Evolutionary conservation across 345 rosid genomes (phyloP), one percentile per base, ranked within the genome.

Genomic region (Mallotus nudiflorus): DNA sequence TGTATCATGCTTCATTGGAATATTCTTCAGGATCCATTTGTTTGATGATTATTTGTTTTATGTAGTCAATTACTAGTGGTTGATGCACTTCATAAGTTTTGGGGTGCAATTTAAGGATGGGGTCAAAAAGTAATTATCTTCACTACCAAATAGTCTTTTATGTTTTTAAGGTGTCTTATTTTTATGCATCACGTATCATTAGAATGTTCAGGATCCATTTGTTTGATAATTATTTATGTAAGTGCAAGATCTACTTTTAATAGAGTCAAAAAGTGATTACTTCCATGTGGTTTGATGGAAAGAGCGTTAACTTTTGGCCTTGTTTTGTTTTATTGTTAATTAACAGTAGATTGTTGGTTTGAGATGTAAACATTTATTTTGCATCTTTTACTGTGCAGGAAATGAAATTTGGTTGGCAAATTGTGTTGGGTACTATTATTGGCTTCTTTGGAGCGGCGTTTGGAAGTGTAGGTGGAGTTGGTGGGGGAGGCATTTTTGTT

Each of bases 381-480:
- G 51, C 2, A 48, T 6, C n/a, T 49, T 75, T 66, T 48, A 66
- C 50, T 19, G 20, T 37, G 20, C 82, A 85, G 88, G 85, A 81
- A 33, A 56, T 85, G 83, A 71, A 75, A 75, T 81, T 85, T 59
- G 82, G 74, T 7, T 85, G 86, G 88, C 61, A 62, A 69, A 82
- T 82, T n/a, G 48, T 85, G 3, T 42, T 82, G 62, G 88, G 83
- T 28, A 61, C 77, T 1, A 70, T 82, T 12, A 52, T 82, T 69
- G 88, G 85, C 22, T 82, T 85, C 82, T 68, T 71, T 6, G 86
- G 88, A 55, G 88, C 86, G 24, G 82, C 86, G 4, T 82, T 78
- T 60, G 88, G 88, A 55, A 85, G 86, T 52, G 86, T 82, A 0
- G 86, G 83, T 11, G 88, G 88, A 0, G 86, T 85, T 59, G 83